These are phyloP conservation scores for Marsdenia floribunda DNA, from an alignment of 257 asterid genomes.

Conservation along the genomic window DNA sequence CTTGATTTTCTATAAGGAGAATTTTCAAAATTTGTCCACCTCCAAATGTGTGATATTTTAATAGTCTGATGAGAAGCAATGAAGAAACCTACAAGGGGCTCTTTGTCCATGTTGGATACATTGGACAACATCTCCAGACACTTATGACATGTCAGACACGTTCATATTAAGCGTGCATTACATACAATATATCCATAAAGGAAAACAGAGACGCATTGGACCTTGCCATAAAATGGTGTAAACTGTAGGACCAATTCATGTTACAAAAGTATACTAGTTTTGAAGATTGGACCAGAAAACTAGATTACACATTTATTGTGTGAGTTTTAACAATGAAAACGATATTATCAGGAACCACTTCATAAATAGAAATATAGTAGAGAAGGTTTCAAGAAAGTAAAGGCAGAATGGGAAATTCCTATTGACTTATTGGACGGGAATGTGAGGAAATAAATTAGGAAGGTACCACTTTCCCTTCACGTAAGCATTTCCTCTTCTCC, in stretches of 20 bases:
- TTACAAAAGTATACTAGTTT: neutral
- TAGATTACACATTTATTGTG: neutral
- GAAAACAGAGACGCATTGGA: neutral
- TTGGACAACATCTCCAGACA: neutral
- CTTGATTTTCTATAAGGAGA: neutral
- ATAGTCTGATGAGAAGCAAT: neutral
- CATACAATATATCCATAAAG: neutral
- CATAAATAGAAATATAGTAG: neutral
- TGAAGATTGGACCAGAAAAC: neutral
- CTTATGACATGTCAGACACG: neutral
- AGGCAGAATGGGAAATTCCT: neutral
- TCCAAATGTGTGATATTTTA: too few relatives aligned
- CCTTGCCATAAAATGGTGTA: neutral
- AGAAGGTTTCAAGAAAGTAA: neutral
- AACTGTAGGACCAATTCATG: neutral
- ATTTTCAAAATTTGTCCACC: neutral
- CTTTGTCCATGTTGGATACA: neutral
- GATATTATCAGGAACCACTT: neutral
- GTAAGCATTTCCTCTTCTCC: neutral
- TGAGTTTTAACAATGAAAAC: neutral
- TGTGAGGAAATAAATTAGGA: neutral
- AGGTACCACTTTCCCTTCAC: neutral
- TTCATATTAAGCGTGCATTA: neutral
- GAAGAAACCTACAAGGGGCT: neutral
- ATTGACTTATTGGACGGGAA: too few relatives aligned